Evolutionary conservation across 1,284 basidiomycete species (phyloP).

Genomic region (Papiliotrema terrestris): DNA sequence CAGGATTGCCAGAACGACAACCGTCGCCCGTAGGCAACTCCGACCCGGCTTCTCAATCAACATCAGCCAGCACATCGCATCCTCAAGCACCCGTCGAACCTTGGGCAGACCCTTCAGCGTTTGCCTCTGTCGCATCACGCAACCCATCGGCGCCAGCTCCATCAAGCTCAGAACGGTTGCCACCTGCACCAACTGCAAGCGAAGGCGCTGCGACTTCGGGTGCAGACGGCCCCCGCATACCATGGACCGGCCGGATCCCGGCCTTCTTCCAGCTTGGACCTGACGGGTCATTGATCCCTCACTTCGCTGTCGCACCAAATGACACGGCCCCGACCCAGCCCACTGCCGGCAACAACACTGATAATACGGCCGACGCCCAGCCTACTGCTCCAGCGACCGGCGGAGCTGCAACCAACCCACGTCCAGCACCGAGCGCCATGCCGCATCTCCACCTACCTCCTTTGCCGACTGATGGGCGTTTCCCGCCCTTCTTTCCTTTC

Average conservation of each 20-base stretch:
- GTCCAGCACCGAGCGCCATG: too few species aligned
- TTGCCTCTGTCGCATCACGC: too few species aligned
- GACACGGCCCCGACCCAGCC: not conserved
- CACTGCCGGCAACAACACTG: too few species aligned
- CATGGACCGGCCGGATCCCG: constrained; percentile 3
- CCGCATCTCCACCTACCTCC: too few species aligned
- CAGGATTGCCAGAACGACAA: too few species aligned
- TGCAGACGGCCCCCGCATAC: not conserved
- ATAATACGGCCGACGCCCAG: not conserved
- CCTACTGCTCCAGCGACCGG: not conserved
- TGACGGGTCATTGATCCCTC: not conserved
- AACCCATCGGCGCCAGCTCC: too few species aligned
- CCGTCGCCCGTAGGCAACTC: too few species aligned
- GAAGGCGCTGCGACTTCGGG: not conserved
- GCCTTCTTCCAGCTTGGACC: constrained; percentile 3
- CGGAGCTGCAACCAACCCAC: too few species aligned
- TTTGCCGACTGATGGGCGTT: not conserved
- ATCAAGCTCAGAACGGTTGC: not conserved
- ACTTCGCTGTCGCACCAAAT: not conserved
- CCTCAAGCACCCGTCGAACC: too few species aligned
- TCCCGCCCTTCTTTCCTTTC: not conserved
- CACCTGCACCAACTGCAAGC: not conserved
- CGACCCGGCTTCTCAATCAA: too few species aligned
- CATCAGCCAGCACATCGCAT: too few species aligned
- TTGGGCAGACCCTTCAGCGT: too few species aligned